Evolutionary conservation across 78 protist genomes (phyloP), one percentile per base, ranked within the genome.

Genomic region (Bodo saltans): DNA sequence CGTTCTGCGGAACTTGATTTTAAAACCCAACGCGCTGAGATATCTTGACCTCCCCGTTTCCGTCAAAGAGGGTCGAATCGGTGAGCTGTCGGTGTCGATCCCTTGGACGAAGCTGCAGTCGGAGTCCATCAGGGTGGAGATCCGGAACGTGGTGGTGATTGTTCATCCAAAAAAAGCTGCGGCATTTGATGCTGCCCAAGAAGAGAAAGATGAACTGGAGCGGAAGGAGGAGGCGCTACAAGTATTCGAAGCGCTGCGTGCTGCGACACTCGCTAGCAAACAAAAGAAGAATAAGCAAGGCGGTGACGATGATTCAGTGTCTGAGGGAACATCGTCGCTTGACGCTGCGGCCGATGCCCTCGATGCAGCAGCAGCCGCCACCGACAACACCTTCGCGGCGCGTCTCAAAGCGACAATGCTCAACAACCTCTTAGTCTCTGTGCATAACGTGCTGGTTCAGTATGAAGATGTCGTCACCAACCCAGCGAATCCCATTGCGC

Each of bases 41-140:
- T 8, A 76, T 8, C 37, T 76, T 8, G n/a, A 21, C 29, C 37
- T 76, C 34, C 81, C 81, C 39, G 81, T 76, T 8, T 34, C n/a
- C 39, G 40, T 76, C 67, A 8, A 21, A 17, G n/a, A 42, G 29
- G 81, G 81, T 8, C 8, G 29, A 17, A 39, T 76, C 38, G 37
- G 60, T 17, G 17, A 38, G 40, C 60, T 76, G 29, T 23, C 35
- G 60, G 40, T 76, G 38, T 39, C 8, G n/a, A 76, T 76, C 40
- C 81, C 81, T 17, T 76, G 81, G 81, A 76, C 81, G n/a, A 8
- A 17, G n/a, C 8, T 76, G 81, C 42, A 38, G 40, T 39, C 68
- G n/a, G 53, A 38, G 39, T 34, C 81, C 40, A 38, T 76, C 60
- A 8, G 17, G 17, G 17, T 42, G 29, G 17, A 8, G n/a, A 17